Base-by-base conservation (phyloP, 2,329 filamentous ascomycete genomes). In the Colletotrichum limetticola region DNA sequence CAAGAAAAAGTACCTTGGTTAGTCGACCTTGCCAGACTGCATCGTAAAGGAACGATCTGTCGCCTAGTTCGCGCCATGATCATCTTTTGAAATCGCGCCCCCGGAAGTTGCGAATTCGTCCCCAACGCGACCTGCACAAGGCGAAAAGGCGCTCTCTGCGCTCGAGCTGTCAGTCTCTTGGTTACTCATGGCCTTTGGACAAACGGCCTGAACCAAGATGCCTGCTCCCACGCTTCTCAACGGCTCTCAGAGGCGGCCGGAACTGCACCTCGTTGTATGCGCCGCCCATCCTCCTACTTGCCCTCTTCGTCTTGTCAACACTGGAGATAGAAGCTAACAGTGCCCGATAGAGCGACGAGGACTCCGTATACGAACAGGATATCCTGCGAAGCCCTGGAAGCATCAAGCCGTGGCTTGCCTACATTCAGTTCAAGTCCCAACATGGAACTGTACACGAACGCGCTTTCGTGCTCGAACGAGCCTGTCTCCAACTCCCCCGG, bases 361-460 rank as follows among this genome's bases (percentile, higher is more conserved):
- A 99, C 85, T 92, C 94, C 68, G 90, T 97, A 74, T 99, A 98
- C 87, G 97, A 99, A 85, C 95, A 98, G 84, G 97, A 99, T 82
- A 91, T 98, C 74, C 86, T 97, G 76, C 94, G 95, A 77, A 94
- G 97, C 79, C 91, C 92, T 9, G 93, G 92, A 78, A 97, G 92
- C 82, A 91, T 96, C 77, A 97, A 96, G 84, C 95, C 97, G 79
- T 99, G 97, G 97, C 89, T 99, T 71, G 92, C 95, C 77, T 99
- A 98, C 83, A 94, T 96, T 81, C 92, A 95, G 76, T 95, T 94
- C 88, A 99, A 99, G 85, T 86, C 91, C 77, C 93, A 95, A 78
- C 93, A 97, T 88, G 96, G 95, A 77, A 94, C 90, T 57, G 80
- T 94, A 56, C 91, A 94, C 66, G 96, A 98, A 85, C 96, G 97